Percentiles rank a stretch among this genome's conserved stretches.
These are phyloP conservation scores for Coniochaeta pulveracea DNA, from an alignment of 2,329 filamentous ascomycete species.

Conservation along the genomic window DNA sequence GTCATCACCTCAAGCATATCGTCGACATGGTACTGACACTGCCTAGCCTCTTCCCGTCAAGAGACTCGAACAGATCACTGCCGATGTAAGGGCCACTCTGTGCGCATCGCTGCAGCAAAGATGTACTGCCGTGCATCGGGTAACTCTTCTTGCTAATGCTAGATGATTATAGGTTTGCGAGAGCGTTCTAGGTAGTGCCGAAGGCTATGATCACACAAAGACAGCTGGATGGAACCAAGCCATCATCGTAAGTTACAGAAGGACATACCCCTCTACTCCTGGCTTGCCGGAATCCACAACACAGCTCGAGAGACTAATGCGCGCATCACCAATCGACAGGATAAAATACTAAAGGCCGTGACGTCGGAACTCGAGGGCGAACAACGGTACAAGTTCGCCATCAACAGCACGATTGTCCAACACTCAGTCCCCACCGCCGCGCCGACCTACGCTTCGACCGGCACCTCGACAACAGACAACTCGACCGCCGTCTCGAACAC, in stretches of 20 bases:
- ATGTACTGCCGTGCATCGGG: too few species aligned
- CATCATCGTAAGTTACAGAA: constrained; percentile 64
- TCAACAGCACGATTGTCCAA: constrained; percentile 98
- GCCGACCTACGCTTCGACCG: constrained; percentile 47
- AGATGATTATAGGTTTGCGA: constrained; percentile 59
- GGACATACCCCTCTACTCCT: neutral
- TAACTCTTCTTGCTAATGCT: neutral
- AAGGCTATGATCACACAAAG: constrained; percentile 77
- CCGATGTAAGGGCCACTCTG: constrained; percentile 70
- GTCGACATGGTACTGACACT: constrained; percentile 6
- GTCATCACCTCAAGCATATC: neutral
- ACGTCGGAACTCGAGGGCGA: constrained; percentile 60
- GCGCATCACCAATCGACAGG: constrained; percentile 32
- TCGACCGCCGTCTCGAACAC: constrained; percentile 42
- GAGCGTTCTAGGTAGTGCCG: constrained; percentile 58
- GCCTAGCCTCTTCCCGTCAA: constrained; percentile 65
- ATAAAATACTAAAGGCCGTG: constrained; percentile 64
- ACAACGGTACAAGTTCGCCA: constrained; percentile 80
- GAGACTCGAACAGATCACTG: constrained; percentile 75
- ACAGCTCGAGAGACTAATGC: neutral
- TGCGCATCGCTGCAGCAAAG: too few species aligned
- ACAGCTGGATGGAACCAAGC: constrained; percentile 82
- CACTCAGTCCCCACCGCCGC: constrained; percentile 60
- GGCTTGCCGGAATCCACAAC: too few species aligned
- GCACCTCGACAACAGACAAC: constrained; percentile 36